These are phyloP conservation scores for Camillea tinctor DNA, from an alignment of 2,329 filamentous ascomycete genomes.

Conservation along the genomic window DNA sequence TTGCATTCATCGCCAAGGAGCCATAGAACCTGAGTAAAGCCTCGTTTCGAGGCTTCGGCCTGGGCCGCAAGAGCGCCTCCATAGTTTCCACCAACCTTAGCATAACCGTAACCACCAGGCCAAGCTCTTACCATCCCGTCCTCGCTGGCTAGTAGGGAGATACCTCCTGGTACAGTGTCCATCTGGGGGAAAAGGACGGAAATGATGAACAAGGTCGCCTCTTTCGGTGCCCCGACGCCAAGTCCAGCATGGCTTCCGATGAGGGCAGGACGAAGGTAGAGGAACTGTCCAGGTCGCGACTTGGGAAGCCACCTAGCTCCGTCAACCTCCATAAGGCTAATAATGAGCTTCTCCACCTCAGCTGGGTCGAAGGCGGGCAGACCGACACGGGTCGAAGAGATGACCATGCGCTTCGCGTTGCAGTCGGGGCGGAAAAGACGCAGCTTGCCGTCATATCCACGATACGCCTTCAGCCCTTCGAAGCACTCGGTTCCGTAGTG, in stretches of 20 bases:
- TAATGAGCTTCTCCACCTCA: conserved; percentile 72
- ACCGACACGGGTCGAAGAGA: conserved; percentile 64
- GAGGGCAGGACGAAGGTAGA: not conserved
- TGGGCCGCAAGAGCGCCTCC: not conserved
- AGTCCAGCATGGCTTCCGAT: not conserved
- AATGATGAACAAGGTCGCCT: not conserved
- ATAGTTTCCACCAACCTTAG: not conserved
- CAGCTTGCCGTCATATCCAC: conserved; percentile 71
- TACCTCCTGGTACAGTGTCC: not conserved
- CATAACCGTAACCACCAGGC: not conserved
- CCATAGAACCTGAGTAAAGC: not conserved
- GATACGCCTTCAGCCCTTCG: conserved; percentile 80
- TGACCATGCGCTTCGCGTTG: conserved; percentile 66
- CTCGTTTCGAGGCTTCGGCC: not conserved
- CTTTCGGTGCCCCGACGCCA: not conserved
- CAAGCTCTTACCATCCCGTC: not conserved
- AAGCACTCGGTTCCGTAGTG: conserved; percentile 94
- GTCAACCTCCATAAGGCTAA: conserved; percentile 23
- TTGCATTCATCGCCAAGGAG: not conserved
- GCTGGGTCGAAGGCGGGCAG: conserved; percentile 70
- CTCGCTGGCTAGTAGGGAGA: not conserved
- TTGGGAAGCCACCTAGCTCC: not conserved
- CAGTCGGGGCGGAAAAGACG: conserved; percentile 75
- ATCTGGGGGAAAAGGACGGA: not conserved
- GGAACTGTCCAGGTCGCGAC: not conserved